phyloP scores from a whole-genome alignment of 169 alveolate species.

The Eimeria brunetti region DNA sequence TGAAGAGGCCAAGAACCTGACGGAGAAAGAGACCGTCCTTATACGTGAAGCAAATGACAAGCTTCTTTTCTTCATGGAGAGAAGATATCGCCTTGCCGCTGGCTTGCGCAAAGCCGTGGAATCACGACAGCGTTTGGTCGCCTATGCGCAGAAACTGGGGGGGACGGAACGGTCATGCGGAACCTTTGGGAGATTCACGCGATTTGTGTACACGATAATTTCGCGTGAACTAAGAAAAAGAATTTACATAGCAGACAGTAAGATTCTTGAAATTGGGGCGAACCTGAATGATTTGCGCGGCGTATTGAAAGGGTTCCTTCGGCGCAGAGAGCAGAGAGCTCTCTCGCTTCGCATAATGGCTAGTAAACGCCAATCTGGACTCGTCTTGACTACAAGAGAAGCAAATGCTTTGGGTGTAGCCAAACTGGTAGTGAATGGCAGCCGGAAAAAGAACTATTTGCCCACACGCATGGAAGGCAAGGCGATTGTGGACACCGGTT shows the following conservation, averaged over 20 bases:
- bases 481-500: not conserved
- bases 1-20: not conserved
- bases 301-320: not conserved
- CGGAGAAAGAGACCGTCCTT: not conserved
- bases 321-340: not conserved
- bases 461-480: not conserved
- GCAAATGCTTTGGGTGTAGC: slow-evolving; percentile 25
- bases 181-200: not conserved
- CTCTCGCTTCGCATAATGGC: not conserved
- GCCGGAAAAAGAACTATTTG: not conserved
- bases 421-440: not conserved
- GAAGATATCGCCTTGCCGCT: not conserved
- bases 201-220: not conserved
- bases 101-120: not conserved
- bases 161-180: not conserved
- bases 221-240: not conserved
- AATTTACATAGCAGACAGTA: not conserved
- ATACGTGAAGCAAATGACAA: not conserved
- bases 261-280: not conserved
- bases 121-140: not conserved
- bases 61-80: not conserved
- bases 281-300: not conserved
- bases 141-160: not conserved
- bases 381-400: not conserved
- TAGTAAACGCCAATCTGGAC: not conserved